Base-by-base conservation (phyloP, 768 basidiomycete species). In the Pisolithus sp. region DNA sequence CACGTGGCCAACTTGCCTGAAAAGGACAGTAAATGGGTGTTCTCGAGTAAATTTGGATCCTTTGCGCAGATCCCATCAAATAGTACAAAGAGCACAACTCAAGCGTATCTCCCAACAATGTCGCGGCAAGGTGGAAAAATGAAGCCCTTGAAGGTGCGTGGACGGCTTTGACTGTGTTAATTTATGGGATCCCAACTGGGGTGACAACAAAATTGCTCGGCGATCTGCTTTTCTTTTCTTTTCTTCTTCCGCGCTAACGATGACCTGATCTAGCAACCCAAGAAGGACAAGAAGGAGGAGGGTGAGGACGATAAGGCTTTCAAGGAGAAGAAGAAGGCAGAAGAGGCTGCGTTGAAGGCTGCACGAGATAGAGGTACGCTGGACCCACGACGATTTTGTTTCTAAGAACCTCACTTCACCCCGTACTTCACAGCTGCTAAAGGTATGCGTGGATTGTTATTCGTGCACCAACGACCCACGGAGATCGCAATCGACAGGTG, bases 131-230 rank as follows among this genome's bases (percentile, higher is more conserved):
- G 86, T 55, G 90, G 89, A 64, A 92, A 93, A 71, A 63, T 85
- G 49, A 93, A 93, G 78, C 90, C 90, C 49, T 71, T 92, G 58
- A 92, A 92, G 88, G 89, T 83, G 55, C 30, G 38, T 48, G n/a
- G 42, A 51, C 7, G n/a, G n/a, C 7, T 15, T 43, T 26, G 38
- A 40, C 18, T 48, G 51, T 28, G 46, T 37, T 24, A 39, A 8
- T 8, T 36, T 42, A 20, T 24, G 36, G 23, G 8, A 18, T 23
- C n/a, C 30, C 38, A 28, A 43, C n/a, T 49, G 18, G 28, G 20
- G 28, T 36, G 18, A 24, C 52, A 21, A 23, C 20, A 41, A 24
- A 12, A 4, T 48, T 52, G 24, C 37, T 24, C 43, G 49, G 48
- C 34, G 13, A 3, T 23, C 20, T n/a, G 15, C 31, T 30, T 8